Base-by-base conservation (phyloP, 2,329 filamentous ascomycete genomes). In the Venturia asperata region DNA sequence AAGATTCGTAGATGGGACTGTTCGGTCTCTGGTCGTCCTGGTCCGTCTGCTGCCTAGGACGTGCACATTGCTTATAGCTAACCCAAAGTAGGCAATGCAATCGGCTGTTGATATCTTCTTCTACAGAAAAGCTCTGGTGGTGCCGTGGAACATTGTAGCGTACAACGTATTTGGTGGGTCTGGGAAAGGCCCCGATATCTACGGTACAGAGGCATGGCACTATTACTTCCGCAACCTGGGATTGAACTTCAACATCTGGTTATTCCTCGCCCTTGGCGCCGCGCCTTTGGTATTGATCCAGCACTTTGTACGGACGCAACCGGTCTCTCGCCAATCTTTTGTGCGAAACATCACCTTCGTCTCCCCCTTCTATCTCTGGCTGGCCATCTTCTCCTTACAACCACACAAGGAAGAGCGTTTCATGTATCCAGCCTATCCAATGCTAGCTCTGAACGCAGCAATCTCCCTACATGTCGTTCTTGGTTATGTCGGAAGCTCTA, bases 341-440 rank as follows among this genome's bases (percentile, higher is more conserved):
- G 77, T 96, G 65, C 87, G 92, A 43, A 90, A 88, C 11, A 71
- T 95, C 61, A 84, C 93, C 24, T 91, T 96, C 69, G 80, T 93
- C 64, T 78, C 85, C 0, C 94, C 94, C 0, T 96, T 97, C 76
- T 99, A 97, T 74, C 82, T 97, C 73, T 99, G 94, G 94, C 83
- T 99, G 37, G 84, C 78, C 3, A 94, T 97, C 68, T 97, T 99
- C 78, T 93, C 90, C 0, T 74, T 89, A 10, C 94, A 99, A 74
- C 91, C 94, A 19, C 94, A 99, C 78, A 99, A 99, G 73, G 94
- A 99, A 75, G 94, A 99, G 77, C 84, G 94, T 7, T 99, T 99
- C 79, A 97, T 99, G 92, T 99, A 96, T 72, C 94, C 94, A 0
- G 90, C 86, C 1, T 99, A 99, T 72, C 94, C 94, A 0, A 91